Percentiles rank a stretch among this genome's conserved stretches.
Evolutionary conservation across 441 rosid species (phyloP).

Genomic region (Populus hybrid): DNA sequence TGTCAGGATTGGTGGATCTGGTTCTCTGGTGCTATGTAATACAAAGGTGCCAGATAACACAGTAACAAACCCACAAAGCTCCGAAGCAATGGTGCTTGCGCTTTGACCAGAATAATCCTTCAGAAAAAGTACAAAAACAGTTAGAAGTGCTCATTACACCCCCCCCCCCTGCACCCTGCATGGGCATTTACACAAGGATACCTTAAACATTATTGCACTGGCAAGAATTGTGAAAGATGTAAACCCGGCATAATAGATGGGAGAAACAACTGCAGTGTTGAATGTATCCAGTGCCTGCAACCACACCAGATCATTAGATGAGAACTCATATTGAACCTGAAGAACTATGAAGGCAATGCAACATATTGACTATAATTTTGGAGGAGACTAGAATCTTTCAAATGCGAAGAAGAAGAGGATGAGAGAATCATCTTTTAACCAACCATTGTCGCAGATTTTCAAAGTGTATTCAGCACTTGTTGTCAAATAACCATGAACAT

Average conservation of each 20-base stretch:
- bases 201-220: constrained; percentile 75
- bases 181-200: constrained; percentile 18
- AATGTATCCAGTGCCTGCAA: constrained; percentile 67
- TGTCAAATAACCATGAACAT: background rate
- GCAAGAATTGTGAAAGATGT: constrained; percentile 65
- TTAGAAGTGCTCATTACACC: background rate
- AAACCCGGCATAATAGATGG: constrained; percentile 61
- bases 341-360: background rate
- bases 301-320: background rate
- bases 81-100: constrained; percentile 55
- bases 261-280: constrained; percentile 66
- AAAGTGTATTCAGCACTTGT: background rate
- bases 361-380: background rate
- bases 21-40: constrained; percentile 56
- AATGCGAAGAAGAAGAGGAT: background rate
- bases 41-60: constrained; percentile 61
- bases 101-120: constrained; percentile 67
- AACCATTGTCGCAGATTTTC: background rate
- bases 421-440: background rate
- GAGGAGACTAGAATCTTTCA: background rate
- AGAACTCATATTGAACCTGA: background rate
- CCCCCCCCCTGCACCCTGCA: background rate
- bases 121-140: constrained; percentile 6
- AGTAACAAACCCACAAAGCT: constrained; percentile 62
- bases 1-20: constrained; percentile 31